Conservation (phyloP, 768 basidiomycete species). For the Tubosaeta sp. region DNA sequence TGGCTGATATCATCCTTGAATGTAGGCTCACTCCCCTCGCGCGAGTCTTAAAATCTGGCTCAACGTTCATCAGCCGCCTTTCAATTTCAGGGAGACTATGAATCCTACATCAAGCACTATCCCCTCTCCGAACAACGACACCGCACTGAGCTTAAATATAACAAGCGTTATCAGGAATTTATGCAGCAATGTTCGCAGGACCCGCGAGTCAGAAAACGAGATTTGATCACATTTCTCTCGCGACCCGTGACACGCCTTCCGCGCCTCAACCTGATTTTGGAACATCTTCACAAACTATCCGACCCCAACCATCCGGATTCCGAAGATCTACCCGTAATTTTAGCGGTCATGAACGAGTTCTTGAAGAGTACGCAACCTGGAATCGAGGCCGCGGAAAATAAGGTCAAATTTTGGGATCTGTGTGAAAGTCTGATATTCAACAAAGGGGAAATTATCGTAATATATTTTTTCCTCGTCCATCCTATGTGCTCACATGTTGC, state of each 20-base stretch:
- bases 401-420: constrained; percentile 83
- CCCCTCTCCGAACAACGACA: constrained; percentile 82
- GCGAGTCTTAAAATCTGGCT: constrained; percentile 9
- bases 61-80: constrained; percentile 28
- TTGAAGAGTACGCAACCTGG: constrained; percentile 87
- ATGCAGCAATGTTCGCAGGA: constrained; percentile 58
- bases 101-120: constrained; percentile 83
- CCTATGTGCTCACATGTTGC: constrained; percentile 3
- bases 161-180: constrained; percentile 63
- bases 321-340: constrained; percentile 69
- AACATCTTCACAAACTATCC: constrained; percentile 63
- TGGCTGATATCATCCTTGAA: constrained; percentile 84
- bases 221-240: constrained; percentile 77
- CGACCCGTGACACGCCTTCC: constrained; percentile 88
- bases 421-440: constrained; percentile 72
- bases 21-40: constrained; percentile 39
- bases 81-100: constrained; percentile 62
- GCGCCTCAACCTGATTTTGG: constrained; percentile 68
- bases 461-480: constrained; percentile 19
- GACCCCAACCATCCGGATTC: constrained; percentile 74
- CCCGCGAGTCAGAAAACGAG: constrained; percentile 67
- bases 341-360: constrained; percentile 63
- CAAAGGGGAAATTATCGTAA: constrained; percentile 78
- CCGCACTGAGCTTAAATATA: constrained; percentile 68
- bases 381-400: constrained; percentile 85